phyloP scores from a whole-genome alignment of 305 asterid species.

The Fraxinus nigra region DNA sequence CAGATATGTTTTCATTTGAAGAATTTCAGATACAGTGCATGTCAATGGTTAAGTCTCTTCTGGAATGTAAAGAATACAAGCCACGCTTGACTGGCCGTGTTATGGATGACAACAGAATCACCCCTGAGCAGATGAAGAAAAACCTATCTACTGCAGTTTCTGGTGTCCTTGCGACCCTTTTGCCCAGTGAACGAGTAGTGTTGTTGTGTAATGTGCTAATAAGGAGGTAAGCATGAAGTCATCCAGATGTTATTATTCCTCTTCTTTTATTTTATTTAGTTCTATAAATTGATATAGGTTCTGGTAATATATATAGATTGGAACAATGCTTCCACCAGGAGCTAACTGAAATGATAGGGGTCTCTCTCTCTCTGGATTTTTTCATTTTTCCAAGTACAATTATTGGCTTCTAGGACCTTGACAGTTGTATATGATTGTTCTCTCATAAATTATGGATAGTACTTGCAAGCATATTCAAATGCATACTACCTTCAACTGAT shows the following conservation, averaged over 20 bases:
- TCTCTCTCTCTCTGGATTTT: neutral
- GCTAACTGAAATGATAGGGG: neutral
- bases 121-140: constrained; percentile 85
- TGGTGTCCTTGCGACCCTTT: constrained; percentile 67
- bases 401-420: constrained; percentile 3
- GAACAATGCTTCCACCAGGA: constrained; percentile 17
- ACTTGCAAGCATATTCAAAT: constrained; percentile 8
- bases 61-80: constrained; percentile 93
- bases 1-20: constrained; percentile 62
- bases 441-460: neutral
- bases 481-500: neutral
- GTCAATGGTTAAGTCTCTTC: constrained; percentile 77
- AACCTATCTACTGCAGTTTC: constrained; percentile 64
- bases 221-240: constrained; percentile 55
- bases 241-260: constrained; percentile 2
- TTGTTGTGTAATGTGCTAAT: constrained; percentile 79
- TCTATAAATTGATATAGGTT: constrained; percentile 17
- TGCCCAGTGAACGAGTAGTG: constrained; percentile 81
- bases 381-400: neutral
- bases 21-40: constrained; percentile 84
- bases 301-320: constrained; percentile 4
- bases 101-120: constrained; percentile 68
- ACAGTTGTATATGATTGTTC: neutral
- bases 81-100: constrained; percentile 79
- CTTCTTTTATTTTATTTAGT: neutral